phyloP scores from a whole-genome alignment of 495 filamentous ascomycete species.

The Aspergillus ostianus region DNA sequence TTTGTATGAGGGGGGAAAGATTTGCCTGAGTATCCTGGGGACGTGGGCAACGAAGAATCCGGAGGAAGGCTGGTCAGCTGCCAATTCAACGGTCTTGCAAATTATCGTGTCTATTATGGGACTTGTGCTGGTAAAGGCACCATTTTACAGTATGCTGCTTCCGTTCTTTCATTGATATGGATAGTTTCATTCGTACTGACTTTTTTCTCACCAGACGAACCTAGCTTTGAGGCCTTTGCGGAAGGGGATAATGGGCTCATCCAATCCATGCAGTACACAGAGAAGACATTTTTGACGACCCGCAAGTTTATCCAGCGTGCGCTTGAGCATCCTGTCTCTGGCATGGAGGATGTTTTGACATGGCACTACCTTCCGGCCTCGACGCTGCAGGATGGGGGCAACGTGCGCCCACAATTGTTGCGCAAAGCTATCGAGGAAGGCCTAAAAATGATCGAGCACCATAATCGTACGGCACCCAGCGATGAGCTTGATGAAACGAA shows the following conservation, averaged over 20 bases:
- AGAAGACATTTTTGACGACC: slow-evolving; percentile 54
- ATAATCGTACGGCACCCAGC: slow-evolving; percentile 15
- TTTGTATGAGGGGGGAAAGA: slow-evolving; percentile 60
- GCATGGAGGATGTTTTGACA: slow-evolving; percentile 47
- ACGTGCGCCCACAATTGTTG: slow-evolving; percentile 32
- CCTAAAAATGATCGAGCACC: slow-evolving; percentile 31
- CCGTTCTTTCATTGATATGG: background rate
- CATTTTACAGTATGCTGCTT: slow-evolving; percentile 57
- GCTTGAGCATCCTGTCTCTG: slow-evolving; percentile 37
- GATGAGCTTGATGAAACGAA: slow-evolving; percentile 12
- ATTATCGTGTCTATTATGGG: slow-evolving; percentile 60
- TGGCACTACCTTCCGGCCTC: slow-evolving; percentile 49
- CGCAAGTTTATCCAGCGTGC: slow-evolving; percentile 53
- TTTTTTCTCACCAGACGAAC: slow-evolving; percentile 47
- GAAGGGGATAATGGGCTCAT: slow-evolving; percentile 40
- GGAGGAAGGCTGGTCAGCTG: slow-evolving; percentile 54
- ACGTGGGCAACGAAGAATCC: slow-evolving; percentile 56
- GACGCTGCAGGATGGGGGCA: background rate
- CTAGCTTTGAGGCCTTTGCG: slow-evolving; percentile 52
- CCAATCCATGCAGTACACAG: slow-evolving; percentile 52
- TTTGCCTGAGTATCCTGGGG: slow-evolving; percentile 59
- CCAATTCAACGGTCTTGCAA: slow-evolving; percentile 53
- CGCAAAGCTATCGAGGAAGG: slow-evolving; percentile 35
- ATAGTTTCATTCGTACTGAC: slow-evolving; percentile 4
- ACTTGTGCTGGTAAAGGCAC: slow-evolving; percentile 57